Percentiles rank a stretch among this genome's conserved stretches.
Conservation (phyloP, 1,284 basidiomycete species). For the Leccinum pachyderme region DNA sequence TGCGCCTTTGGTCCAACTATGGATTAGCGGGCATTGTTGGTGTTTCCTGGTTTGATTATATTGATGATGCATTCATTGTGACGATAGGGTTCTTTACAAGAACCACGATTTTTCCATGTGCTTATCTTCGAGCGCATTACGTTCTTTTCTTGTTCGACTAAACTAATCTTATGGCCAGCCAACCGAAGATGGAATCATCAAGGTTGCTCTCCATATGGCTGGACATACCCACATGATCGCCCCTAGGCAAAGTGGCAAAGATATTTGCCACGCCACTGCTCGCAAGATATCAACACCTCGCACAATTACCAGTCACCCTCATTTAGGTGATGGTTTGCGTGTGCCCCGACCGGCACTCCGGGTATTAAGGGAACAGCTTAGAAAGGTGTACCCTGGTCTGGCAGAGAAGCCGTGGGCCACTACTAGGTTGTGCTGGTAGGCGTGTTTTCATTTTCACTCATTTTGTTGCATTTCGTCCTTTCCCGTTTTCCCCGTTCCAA, state of each 20-base stretch:
- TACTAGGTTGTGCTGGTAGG: slow-evolving; percentile 84
- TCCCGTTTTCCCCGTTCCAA: not conserved
- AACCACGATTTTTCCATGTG: not conserved
- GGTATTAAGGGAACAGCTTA: slow-evolving; percentile 51
- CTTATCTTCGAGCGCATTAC: not conserved
- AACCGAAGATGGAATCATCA: slow-evolving; percentile 65
- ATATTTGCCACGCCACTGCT: slow-evolving; percentile 9
- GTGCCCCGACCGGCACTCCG: slow-evolving; percentile 59
- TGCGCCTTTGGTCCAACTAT: not conserved
- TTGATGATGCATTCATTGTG: not conserved
- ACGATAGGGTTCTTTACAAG: not conserved
- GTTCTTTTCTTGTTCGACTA: not conserved
- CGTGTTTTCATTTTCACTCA: slow-evolving; percentile 15
- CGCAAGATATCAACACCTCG: slow-evolving; percentile 61
- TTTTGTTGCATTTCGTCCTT: not conserved
- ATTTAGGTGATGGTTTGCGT: slow-evolving; percentile 45
- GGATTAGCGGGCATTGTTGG: not conserved
- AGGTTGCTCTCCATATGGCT: slow-evolving; percentile 67
- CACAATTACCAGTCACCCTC: slow-evolving; percentile 55
- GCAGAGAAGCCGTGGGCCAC: slow-evolving; percentile 61
- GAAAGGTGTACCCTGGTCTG: slow-evolving; percentile 69
- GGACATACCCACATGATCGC: slow-evolving; percentile 56
- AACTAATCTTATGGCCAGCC: slow-evolving; percentile 47
- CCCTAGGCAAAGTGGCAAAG: slow-evolving; percentile 1
- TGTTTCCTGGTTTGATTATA: not conserved